Evolutionary conservation across 331 rosid genomes (phyloP).

Genomic region (Ulmus americana): DNA sequence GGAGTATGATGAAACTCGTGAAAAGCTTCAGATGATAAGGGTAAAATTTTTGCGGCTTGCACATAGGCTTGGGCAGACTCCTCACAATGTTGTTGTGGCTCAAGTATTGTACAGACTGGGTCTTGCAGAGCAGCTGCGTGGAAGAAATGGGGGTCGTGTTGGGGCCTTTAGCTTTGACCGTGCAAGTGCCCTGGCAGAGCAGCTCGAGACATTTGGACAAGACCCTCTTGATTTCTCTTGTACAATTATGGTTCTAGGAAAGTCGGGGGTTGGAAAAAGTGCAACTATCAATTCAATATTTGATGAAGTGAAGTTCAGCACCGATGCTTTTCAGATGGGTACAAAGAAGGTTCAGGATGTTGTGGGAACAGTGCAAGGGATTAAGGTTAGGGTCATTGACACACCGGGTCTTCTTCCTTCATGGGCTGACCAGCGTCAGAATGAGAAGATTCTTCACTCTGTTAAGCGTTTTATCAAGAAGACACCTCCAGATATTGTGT

Average conservation of each 20-base stretch:
- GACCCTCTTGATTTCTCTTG: constrained; percentile 94
- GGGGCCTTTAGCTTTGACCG: constrained; percentile 98
- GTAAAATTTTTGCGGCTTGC: constrained; percentile 94
- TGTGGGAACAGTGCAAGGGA: constrained; percentile 93
- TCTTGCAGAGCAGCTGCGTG: constrained; percentile 90
- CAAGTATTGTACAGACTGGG: constrained; percentile 94
- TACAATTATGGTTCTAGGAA: constrained; percentile 95
- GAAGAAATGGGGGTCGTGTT: constrained; percentile 95
- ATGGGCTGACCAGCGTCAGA: constrained; percentile 79
- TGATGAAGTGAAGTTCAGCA: constrained; percentile 75
- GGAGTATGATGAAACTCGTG: constrained; percentile 92
- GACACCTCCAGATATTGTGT: constrained; percentile 88
- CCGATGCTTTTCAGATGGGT: constrained; percentile 88
- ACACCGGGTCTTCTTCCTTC: constrained; percentile 94
- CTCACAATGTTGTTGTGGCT: constrained; percentile 96
- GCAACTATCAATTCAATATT: constrained; percentile 95
- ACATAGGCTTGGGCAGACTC: constrained; percentile 94
- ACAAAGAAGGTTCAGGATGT: constrained; percentile 96
- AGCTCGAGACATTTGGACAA: constrained; percentile 87
- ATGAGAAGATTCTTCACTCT: constrained; percentile 81
- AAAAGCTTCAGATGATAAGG: constrained; percentile 92
- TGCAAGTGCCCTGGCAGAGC: constrained; percentile 98
- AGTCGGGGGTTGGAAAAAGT: constrained; percentile 94
- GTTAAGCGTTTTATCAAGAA: constrained; percentile 74
- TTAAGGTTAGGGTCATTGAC: constrained; percentile 87